Percentiles rank a stretch among this genome's conserved stretches.
phyloP scores from a whole-genome alignment of 2,329 filamentous ascomycete species.

The Colletotrichum cereale region DNA sequence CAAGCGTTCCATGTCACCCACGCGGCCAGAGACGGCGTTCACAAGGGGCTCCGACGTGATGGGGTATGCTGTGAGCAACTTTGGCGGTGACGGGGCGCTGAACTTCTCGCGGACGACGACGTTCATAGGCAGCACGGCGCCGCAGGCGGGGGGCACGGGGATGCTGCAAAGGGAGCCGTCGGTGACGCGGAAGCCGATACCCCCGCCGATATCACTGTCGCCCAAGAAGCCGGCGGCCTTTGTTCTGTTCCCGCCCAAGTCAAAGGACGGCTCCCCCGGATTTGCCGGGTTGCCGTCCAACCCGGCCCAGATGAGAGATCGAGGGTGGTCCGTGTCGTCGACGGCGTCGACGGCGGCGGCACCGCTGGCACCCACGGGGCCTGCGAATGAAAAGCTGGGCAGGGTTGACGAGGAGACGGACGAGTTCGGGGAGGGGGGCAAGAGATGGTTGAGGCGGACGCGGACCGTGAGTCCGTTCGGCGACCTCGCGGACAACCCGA shows the following conservation, averaged over 20 bases:
- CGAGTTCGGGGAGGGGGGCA: slow-evolving; percentile 31
- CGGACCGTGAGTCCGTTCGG: slow-evolving; percentile 52
- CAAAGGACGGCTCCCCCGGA: slow-evolving; percentile 16
- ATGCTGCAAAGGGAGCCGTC: slow-evolving; percentile 15
- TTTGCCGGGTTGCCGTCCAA: slow-evolving; percentile 11
- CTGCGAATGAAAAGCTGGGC: slow-evolving; percentile 16
- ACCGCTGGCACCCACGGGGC: not conserved
- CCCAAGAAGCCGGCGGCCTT: slow-evolving; percentile 27
- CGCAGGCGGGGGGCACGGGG: slow-evolving; percentile 11
- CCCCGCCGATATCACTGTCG: slow-evolving; percentile 27
- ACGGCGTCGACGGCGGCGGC: not conserved
- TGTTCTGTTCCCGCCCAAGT: slow-evolving; percentile 27
- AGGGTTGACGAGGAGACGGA: slow-evolving; percentile 36
- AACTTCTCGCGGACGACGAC: slow-evolving; percentile 34
- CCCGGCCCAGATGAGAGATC: slow-evolving; percentile 15
- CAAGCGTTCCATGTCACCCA: slow-evolving; percentile 40
- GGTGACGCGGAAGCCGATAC: slow-evolving; percentile 22
- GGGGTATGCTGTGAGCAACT: slow-evolving; percentile 30
- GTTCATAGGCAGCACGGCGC: slow-evolving; percentile 17
- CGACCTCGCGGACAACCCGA: slow-evolving; percentile 43
- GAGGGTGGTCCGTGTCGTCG: not conserved
- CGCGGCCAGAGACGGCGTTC: slow-evolving; percentile 39
- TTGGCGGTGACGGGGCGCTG: slow-evolving; percentile 27
- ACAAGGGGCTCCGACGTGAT: slow-evolving; percentile 20
- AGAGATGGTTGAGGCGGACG: slow-evolving; percentile 49